Conservation (phyloP, 192 early-diverging fungal species). For the Backusella australiensis region DNA sequence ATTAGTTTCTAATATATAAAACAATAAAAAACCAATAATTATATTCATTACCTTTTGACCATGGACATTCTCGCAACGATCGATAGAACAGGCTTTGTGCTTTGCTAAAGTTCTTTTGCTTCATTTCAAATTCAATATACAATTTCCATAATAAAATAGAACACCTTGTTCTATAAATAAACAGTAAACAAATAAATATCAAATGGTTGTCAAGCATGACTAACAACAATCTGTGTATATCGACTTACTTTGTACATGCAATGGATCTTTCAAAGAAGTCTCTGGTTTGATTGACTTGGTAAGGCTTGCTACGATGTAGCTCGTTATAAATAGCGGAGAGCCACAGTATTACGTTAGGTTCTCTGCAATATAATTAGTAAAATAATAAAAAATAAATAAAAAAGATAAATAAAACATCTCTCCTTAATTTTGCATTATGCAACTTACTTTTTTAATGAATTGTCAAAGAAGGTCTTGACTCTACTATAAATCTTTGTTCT, state of each 20-base stretch:
- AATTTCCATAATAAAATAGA: conserved; percentile 58
- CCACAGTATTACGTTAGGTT: conserved; percentile 56
- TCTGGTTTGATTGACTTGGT: conserved; percentile 53
- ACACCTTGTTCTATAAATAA: conserved; percentile 38
- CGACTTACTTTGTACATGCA: conserved; percentile 39
- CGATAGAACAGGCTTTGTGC: conserved; percentile 57
- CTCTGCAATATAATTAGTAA: conserved; percentile 25
- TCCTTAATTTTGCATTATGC: background rate
- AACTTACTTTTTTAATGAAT: conserved; percentile 39
- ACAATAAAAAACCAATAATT: too few relatives aligned
- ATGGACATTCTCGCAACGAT: conserved; percentile 64
- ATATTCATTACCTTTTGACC: conserved; percentile 57
- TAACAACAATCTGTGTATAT: background rate
- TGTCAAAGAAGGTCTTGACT: conserved; percentile 44
- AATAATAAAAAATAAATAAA: conserved; percentile 5
- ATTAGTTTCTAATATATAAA: background rate
- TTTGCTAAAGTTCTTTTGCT: conserved; percentile 34
- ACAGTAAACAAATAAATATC: background rate
- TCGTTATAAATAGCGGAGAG: conserved; percentile 55
- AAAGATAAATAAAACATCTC: background rate
- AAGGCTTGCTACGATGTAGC: conserved; percentile 47
- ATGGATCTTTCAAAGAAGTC: conserved; percentile 57
- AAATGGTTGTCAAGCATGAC: background rate
- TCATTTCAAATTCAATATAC: conserved; percentile 59
- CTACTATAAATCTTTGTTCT: conserved; percentile 58